phyloP scores from a whole-genome alignment of 1,284 basidiomycete species.

The Volvariella volvacea region DNA sequence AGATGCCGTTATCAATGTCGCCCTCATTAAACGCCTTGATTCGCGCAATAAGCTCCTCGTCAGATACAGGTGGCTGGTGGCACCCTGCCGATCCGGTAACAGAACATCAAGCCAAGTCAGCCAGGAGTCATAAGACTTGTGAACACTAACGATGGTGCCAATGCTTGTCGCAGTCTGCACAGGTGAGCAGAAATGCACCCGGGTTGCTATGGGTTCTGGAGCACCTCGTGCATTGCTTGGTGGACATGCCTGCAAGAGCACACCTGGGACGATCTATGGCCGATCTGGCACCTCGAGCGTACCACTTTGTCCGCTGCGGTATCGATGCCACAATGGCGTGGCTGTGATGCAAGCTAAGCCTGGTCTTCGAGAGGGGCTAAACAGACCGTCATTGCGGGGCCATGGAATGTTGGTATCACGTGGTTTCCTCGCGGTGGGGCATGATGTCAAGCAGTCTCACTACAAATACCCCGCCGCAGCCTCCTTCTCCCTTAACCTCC shows the following conservation, averaged over 20 bases:
- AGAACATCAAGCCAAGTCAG: slow-evolving; percentile 4
- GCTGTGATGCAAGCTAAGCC: too few relatives aligned
- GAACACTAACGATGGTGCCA: slow-evolving; percentile 25
- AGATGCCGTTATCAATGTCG: slow-evolving; percentile 8
- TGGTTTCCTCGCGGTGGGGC: slow-evolving; percentile 2
- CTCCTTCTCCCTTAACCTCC: slow-evolving; percentile 11
- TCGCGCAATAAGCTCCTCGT: slow-evolving; percentile 18
- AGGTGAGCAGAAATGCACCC: slow-evolving; percentile 19
- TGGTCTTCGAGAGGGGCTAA: too few relatives aligned
- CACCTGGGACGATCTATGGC: slow-evolving; percentile 1
- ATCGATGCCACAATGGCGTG: too few relatives aligned
- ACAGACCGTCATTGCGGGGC: neutral
- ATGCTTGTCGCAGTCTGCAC: slow-evolving; percentile 14
- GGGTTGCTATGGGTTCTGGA: slow-evolving; percentile 7
- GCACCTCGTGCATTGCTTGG: slow-evolving; percentile 13
- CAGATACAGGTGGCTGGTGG: slow-evolving; percentile 21
- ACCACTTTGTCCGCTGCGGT: too few relatives aligned
- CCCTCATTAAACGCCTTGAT: slow-evolving; percentile 15
- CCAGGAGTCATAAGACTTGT: slow-evolving; percentile 1
- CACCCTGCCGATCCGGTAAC: slow-evolving; percentile 21
- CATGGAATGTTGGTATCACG: slow-evolving; percentile 7
- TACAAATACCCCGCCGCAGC: slow-evolving; percentile 25
- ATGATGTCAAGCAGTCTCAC: slow-evolving; percentile 4
- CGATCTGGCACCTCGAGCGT: neutral
- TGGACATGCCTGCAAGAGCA: too few relatives aligned